Percentiles rank a stretch among this genome's conserved stretches.
Conservation (phyloP, 2,329 filamentous ascomycete genomes). For the Fusarium sp. region DNA sequence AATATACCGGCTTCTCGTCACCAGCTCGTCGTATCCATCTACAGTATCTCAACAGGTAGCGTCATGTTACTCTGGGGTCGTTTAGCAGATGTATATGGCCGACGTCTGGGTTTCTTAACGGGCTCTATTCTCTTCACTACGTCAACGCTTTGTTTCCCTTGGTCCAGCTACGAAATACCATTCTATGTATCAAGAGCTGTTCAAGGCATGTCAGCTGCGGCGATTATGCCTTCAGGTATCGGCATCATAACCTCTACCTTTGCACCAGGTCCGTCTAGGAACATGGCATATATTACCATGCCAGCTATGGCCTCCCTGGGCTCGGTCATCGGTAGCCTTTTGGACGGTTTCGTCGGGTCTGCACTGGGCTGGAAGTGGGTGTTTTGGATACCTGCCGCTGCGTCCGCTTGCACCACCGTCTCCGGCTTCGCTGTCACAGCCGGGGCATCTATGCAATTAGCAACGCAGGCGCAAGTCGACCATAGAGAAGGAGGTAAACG, state of each 20-base stretch:
- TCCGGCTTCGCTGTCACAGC: background rate
- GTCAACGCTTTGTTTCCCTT: background rate
- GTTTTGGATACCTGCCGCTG: background rate
- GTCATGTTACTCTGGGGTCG: background rate
- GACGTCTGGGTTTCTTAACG: background rate
- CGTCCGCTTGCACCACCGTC: background rate
- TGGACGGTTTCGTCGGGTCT: background rate
- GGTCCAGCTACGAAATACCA: background rate
- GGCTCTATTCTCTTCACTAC: background rate
- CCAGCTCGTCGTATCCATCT: background rate
- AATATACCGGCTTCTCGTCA: background rate
- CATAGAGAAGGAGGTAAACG: background rate
- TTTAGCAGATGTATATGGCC: background rate
- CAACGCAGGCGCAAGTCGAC: background rate
- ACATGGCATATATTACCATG: background rate
- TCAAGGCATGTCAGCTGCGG: background rate
- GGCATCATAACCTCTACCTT: background rate
- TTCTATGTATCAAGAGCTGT: background rate
- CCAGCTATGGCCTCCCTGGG: background rate
- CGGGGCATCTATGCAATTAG: background rate
- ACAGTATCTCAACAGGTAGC: background rate
- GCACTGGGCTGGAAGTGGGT: background rate
- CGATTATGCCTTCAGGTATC: background rate
- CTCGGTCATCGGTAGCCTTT: background rate
- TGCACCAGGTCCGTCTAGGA: background rate